A percentile compares a stretch with the other conserved stretches of the same genome.
Conservation (phyloP, 768 basidiomycete species). For the Psilocybe azurescens region DNA sequence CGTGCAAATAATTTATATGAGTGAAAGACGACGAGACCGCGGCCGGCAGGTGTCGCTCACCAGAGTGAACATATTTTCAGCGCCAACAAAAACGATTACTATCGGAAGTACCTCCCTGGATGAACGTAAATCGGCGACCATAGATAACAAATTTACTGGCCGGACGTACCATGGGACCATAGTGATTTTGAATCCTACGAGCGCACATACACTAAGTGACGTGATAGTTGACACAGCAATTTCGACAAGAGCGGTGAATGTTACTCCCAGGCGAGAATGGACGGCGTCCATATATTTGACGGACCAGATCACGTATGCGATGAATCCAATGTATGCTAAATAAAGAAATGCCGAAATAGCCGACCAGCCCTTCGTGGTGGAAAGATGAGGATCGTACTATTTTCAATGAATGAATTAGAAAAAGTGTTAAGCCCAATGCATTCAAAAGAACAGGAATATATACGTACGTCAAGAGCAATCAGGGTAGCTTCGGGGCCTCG, state of each 20-base stretch:
- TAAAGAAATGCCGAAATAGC: slow-evolving; percentile 76
- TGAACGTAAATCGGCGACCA: neutral
- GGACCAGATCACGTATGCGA: slow-evolving; percentile 76
- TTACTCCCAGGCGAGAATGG: slow-evolving; percentile 89
- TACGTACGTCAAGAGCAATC: slow-evolving; percentile 54
- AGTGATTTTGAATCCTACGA: slow-evolving; percentile 87
- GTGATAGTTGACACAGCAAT: slow-evolving; percentile 93
- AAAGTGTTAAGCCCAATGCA: slow-evolving; percentile 1
- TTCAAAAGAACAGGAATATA: neutral
- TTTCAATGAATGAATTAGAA: slow-evolving; percentile 12
- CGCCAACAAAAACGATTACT: slow-evolving; percentile 93
- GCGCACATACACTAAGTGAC: slow-evolving; percentile 88
- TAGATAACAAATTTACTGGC: slow-evolving; percentile 10
- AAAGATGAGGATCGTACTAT: slow-evolving; percentile 60
- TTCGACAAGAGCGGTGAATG: slow-evolving; percentile 93
- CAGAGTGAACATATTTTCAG: slow-evolving; percentile 97
- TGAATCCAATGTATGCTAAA: slow-evolving; percentile 77
- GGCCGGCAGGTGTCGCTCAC: slow-evolving; percentile 46
- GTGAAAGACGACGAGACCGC: neutral
- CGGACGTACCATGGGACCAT: slow-evolving; percentile 83
- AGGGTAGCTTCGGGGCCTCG: slow-evolving; percentile 43
- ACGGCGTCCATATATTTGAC: slow-evolving; percentile 82
- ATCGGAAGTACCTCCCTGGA: slow-evolving; percentile 87
- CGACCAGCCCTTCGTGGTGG: slow-evolving; percentile 52
- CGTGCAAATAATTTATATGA: slow-evolving; percentile 23